Base-by-base conservation (phyloP, 257 asterid genomes). In the Lantana camara region DNA sequence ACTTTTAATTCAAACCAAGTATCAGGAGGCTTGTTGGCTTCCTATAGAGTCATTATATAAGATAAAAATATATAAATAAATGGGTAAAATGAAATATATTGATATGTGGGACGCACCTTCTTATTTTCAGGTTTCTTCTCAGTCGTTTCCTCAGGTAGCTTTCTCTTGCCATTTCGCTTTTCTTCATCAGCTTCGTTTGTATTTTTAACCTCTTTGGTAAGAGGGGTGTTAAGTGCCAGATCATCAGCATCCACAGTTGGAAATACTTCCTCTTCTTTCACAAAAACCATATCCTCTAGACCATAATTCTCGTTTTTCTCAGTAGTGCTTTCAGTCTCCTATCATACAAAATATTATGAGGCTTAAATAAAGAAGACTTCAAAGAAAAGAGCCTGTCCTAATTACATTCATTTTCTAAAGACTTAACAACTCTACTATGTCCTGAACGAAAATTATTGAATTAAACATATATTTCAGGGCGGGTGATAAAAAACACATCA, bases 1-100 rank as follows among this genome's bases (percentile, higher is more conserved):
- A 94, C 97, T 82, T 94, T 94, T 80, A 90, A 78, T 71, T 94
- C 97, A 32, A 94, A 94, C 99, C 99, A 94, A 77, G 92, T 73
- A 59, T 88, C 96, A 19, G 99, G 99, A 61, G 99, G 96, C 73
- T 88, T 83, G 79, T 94, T 86, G 35, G 95, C 85, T 90, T 94
- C 99, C 99, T 90, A 74, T 24, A 53, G 48, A 51, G 48, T 16
- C 24, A 57, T 53, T 8, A 40, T 17, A 46, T 44, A 20, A 48
- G 47, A 9, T 24, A 46, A 46, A 52, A 10, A 47, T 23, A 30
- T 37, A 4, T 54, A 34, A 44, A 57, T 17, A 22, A 48, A 60
- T 35, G 2, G 5, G 2, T 27, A 27, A 32, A 44, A 57, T n/a
- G 19, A 48, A 59, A 64, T 30, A n/a, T n/a, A n/a, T 14, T 57